These are phyloP conservation scores for Casuarina equisetifolia DNA, from an alignment of 306 rosid genomes.

Conservation along the genomic window DNA sequence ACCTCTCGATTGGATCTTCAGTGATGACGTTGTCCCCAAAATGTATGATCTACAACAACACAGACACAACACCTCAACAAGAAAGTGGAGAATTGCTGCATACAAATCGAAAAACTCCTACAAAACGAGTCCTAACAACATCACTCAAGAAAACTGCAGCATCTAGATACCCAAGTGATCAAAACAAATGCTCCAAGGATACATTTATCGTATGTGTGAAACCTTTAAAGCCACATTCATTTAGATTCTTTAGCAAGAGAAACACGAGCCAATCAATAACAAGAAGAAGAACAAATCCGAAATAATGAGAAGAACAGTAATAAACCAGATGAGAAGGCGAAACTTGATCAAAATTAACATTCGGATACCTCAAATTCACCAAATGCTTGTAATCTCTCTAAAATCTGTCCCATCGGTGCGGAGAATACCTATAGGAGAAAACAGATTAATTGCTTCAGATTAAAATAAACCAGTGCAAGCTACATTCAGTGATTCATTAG, in stretches of 20 bases:
- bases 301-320: background rate
- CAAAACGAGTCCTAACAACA: background rate
- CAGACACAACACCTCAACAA: slow-evolving; percentile 16
- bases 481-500: slow-evolving; percentile 25
- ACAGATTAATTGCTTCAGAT: slow-evolving; percentile 21
- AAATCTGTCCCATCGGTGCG: slow-evolving; percentile 90
- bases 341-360: slow-evolving; percentile 9
- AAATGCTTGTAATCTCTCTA: slow-evolving; percentile 77
- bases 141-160: background rate
- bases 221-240: background rate
- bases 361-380: slow-evolving; percentile 91
- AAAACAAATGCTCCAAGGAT: background rate
- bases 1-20: slow-evolving; percentile 94
- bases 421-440: slow-evolving; percentile 64
- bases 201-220: background rate
- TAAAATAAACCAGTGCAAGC: slow-evolving; percentile 21
- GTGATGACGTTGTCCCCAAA: slow-evolving; percentile 90
- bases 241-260: slow-evolving; percentile 12
- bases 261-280: background rate
- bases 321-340: background rate
- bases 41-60: slow-evolving; percentile 55
- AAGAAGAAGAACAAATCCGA: background rate
- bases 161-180: background rate
- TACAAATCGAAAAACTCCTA: background rate
- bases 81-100: slow-evolving; percentile 12